Percentiles rank a stretch among this genome's conserved stretches.
phyloP scores from a whole-genome alignment of 805 yeast species.

The Candida endomychidarum region DNA sequence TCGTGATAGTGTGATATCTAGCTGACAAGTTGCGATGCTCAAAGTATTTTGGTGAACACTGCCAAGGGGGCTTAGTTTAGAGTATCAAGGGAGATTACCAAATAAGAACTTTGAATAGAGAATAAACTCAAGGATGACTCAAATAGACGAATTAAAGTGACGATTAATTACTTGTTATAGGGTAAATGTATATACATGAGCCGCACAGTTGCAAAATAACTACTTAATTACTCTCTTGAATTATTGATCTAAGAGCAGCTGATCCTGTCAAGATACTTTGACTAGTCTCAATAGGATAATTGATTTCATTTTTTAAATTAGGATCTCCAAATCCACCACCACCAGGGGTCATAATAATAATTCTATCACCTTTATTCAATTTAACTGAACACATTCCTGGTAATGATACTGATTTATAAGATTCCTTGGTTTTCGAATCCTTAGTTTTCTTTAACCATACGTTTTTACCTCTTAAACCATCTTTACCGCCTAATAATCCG shows the following conservation, averaged over 20 bases:
- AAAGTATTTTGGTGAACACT: too few species aligned
- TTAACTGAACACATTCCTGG: constrained; percentile 37
- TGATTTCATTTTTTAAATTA: constrained; percentile 11
- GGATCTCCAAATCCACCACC: constrained; percentile 44
- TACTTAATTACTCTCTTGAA: constrained; percentile 36
- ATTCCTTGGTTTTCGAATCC: too few species aligned
- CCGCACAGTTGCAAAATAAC: too few species aligned
- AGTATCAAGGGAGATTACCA: too few species aligned
- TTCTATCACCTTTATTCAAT: constrained; percentile 40
- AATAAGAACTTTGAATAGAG: too few species aligned
- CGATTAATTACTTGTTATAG: too few species aligned
- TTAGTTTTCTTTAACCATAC: constrained; percentile 32
- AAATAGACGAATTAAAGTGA: too few species aligned
- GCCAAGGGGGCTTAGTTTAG: too few species aligned
- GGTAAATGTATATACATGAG: neutral
- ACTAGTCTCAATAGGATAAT: constrained; percentile 22
- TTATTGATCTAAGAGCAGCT: constrained; percentile 30
- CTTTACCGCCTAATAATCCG: constrained; percentile 81
- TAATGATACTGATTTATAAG: constrained; percentile 24
- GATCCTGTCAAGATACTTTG: constrained; percentile 35
- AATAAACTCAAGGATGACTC: too few species aligned
- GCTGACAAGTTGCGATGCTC: neutral
- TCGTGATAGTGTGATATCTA: neutral
- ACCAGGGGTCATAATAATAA: constrained; percentile 42
- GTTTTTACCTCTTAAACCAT: constrained; percentile 66